Evolutionary conservation across 257 asterid genomes (phyloP), one percentile per base, ranked within the genome.

Genomic region (Solanum neorickii): DNA sequence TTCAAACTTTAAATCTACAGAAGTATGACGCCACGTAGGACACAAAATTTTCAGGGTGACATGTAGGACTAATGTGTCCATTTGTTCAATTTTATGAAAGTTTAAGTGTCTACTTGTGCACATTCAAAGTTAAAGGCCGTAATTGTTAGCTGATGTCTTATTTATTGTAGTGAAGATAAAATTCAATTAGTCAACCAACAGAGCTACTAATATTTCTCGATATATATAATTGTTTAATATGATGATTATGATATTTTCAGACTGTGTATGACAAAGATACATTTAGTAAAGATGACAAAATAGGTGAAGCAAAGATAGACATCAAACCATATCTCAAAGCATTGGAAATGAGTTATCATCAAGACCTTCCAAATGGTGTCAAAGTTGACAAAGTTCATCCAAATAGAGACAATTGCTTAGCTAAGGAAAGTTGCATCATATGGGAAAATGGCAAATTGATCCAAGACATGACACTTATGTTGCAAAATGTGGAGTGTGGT

Each of bases 181-280:
- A 49, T 15, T 59, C 12, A 59, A 59, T 9, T 59, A 59, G 1
- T 2, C 2, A 59, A 20, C 5, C 12, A 59, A 59, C 1, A 20
- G 27, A 59, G 1, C 25, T 20, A 1, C 25, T 59, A 20, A 20
- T 3, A 59, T 20, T 56, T 15, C 59, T 49, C 9, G 4, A 11
- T 39, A 3, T 2, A 39, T 21, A 12, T 13, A 75, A 3, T 39
- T 11, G 10, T 37, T 18, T 41, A 41, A 41, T 41, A 11, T 75
- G 33, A 75, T 6, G 7, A 77, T 77, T 23, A 4, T 78, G 41
- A 4, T 25, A 27, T 80, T 62, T 86, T n/a, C 91, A 96, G 98
- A 84, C 83, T 2, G 98, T 96, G 39, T 94, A 89, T 82, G 98
- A 96, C 87, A 93, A 93, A 76, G 99, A 96, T 91, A 96, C 98